A percentile compares a stretch with the other conserved stretches of the same genome.
These are phyloP conservation scores for Amyloporia xantha DNA, from an alignment of 768 basidiomycete genomes.

Conservation along the genomic window DNA sequence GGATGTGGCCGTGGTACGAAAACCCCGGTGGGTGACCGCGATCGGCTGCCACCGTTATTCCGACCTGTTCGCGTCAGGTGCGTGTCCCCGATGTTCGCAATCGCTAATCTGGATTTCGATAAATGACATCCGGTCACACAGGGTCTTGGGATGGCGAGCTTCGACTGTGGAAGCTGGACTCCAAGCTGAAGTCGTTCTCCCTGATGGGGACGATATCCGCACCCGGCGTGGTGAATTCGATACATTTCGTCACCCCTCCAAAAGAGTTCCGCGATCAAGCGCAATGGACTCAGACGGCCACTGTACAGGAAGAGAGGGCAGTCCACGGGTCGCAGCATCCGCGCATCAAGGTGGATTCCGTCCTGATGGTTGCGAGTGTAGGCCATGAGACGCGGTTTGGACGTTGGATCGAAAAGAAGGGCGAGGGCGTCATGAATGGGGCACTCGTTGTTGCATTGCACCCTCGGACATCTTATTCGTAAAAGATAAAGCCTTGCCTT, in stretches of 20 bases:
- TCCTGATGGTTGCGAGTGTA: constrained; percentile 70
- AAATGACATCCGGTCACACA: constrained; percentile 22
- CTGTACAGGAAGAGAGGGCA: constrained; percentile 20
- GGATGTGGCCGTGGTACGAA: constrained; percentile 59
- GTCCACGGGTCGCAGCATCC: constrained; percentile 19
- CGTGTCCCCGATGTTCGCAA: constrained; percentile 13
- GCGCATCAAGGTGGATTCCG: constrained; percentile 14
- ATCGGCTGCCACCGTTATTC: constrained; percentile 81
- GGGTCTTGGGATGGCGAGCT: constrained; percentile 93
- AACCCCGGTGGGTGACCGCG: constrained; percentile 89
- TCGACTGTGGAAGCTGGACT: constrained; percentile 86
- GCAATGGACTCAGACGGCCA: constrained; percentile 28
- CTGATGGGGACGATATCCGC: constrained; percentile 57
- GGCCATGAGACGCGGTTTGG: constrained; percentile 89
- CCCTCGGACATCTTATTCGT: constrained; percentile 28
- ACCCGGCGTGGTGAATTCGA: constrained; percentile 82
- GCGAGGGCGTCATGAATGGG: constrained; percentile 64
- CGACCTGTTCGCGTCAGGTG: constrained; percentile 87
- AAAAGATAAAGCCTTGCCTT: too few relatives aligned
- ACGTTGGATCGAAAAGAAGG: constrained; percentile 78
- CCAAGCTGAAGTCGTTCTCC: constrained; percentile 71
- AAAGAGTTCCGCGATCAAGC: constrained; percentile 34
- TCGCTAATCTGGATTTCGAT: constrained; percentile 1
- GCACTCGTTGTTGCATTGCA: constrained; percentile 57
- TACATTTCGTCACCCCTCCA: constrained; percentile 66